Base-by-base conservation (phyloP, 2,329 filamentous ascomycete species). In the Pestalotiopsis sp. region DNA sequence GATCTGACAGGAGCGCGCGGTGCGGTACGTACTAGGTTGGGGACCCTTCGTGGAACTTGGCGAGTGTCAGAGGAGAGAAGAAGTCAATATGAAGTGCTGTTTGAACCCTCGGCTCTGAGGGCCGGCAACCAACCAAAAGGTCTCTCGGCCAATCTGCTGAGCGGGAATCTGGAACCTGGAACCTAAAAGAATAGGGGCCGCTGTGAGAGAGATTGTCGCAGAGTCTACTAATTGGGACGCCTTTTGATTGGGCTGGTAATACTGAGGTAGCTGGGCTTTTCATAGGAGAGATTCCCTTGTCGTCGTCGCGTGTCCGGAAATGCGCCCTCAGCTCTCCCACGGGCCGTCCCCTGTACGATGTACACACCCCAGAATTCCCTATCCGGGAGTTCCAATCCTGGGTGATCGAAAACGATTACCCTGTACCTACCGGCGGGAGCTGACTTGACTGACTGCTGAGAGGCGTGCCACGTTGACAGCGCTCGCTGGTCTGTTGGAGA, bases 381-480 rank as follows among this genome's bases (percentile, higher is more conserved):
- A 13, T 14, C 61, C 27, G 31, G 61, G n/a, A 45, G n/a, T 27
- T 13, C 12, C n/a, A 20, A 58, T 58, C 20, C 55, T 59, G 57
- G 57, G 23, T 14, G 59, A 12, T 36, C 31, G 45, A 36, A 17
- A 17, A 52, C 45, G 45, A n/a, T 20, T 38, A 36, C 59, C 36
- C 27, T 39, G 13, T 4, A 5, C 36, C 2, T 62, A 36, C 6
- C n/a, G 27, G n/a, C 14, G 27, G 57, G n/a, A 23, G 3, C 23
- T 27, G n/a, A 27, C 20, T 13, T 64, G 14, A 23, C 25, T 64
- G 14, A 23, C 13, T 27, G 38, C n/a, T 36, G 38, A 36, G 20
- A 52, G 62, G 41, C 62, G n/a, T 36, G 62, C 62, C 62, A 64
- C 62, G 62, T 64, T 64, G 62, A 39, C 62, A 64, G 62, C 23